Base-by-base conservation (phyloP, 2,329 filamentous ascomycete species). In the Truncatella angustata region DNA sequence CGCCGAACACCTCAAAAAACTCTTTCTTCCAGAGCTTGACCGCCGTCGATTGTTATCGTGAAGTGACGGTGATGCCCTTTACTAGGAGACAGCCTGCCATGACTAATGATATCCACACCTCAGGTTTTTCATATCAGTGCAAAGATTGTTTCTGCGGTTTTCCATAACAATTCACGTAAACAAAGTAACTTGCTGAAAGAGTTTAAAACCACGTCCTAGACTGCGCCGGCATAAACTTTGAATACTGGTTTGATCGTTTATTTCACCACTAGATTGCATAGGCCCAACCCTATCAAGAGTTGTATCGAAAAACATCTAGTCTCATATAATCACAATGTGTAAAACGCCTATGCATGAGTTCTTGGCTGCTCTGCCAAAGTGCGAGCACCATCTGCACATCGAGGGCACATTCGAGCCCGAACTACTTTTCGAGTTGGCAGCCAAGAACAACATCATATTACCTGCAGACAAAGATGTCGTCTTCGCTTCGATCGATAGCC, bases 301-400 rank as follows among this genome's bases (percentile, higher is more conserved):
- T 20, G 14, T n/a, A n/a, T n/a, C n/a, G n/a, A n/a, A n/a, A n/a
- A n/a, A n/a, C n/a, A n/a, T n/a, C n/a, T 4, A 47, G 46, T n/a
- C 11, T 24, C 21, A 4, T 10, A 37, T 11, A 11, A 14, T n/a
- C 53, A 55, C 46, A 50, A 86, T 85, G 81, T 86, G 82, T 68
- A 72, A 80, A 61, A 71, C 73, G 32, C 60, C 70, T 12, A 68
- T 83, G 48, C 82, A 85, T 69, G 66, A 74, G 37, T 84, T 90
- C 65, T 76, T 91, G 34, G 69, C 73, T 48, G 77, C 78, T 28
- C 79, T 92, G 26, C 88, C 88, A 57, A 92, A 92, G 74, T 89
- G 86, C 70, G 89, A 93, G 67, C 88, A 91, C 64, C 89, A 92
- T 70, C 80, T 92, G 50, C 89, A 93, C 66, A 77, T 93, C 30